Conservation (phyloP, 306 rosid genomes). For the Ormosia semicastrata region DNA sequence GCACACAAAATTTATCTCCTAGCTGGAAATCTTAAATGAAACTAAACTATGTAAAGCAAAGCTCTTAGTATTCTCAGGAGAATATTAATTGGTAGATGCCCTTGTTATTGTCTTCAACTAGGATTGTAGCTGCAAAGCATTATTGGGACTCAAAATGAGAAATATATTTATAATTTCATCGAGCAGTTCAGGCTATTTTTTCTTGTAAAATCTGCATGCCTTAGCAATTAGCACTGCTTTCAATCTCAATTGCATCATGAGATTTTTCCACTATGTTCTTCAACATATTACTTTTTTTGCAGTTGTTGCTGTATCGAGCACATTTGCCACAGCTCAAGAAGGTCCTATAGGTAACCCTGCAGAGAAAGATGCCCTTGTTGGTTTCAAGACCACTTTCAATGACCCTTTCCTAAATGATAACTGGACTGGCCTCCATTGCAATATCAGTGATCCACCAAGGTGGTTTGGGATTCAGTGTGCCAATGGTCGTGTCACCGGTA, state of each 20-base stretch:
- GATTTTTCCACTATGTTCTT: background rate
- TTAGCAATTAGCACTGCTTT: conserved; percentile 11
- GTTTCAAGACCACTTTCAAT: conserved; percentile 37
- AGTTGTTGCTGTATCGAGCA: background rate
- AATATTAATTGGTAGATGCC: conserved; percentile 21
- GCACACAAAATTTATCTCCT: background rate
- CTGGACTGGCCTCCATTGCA: conserved; percentile 49
- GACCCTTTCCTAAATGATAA: conserved; percentile 29
- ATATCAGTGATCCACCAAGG: background rate
- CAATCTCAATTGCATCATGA: conserved; percentile 27
- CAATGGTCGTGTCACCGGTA: conserved; percentile 25
- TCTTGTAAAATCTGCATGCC: background rate
- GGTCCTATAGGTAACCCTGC: background rate
- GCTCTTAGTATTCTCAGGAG: conserved; percentile 30
- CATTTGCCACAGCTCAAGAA: conserved; percentile 28
- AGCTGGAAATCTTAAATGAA: background rate
- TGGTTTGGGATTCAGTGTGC: conserved; percentile 56
- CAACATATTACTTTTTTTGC: background rate
- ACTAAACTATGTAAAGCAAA: conserved; percentile 14
- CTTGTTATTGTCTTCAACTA: conserved; percentile 36
- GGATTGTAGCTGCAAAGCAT: background rate
- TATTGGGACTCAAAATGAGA: background rate
- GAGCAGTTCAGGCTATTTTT: background rate
- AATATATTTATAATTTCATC: background rate
- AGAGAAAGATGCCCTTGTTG: conserved; percentile 46